Evolutionary conservation across 768 basidiomycete genomes (phyloP), one percentile per base, ranked within the genome.

Genomic region (Boletus reticulatus): DNA sequence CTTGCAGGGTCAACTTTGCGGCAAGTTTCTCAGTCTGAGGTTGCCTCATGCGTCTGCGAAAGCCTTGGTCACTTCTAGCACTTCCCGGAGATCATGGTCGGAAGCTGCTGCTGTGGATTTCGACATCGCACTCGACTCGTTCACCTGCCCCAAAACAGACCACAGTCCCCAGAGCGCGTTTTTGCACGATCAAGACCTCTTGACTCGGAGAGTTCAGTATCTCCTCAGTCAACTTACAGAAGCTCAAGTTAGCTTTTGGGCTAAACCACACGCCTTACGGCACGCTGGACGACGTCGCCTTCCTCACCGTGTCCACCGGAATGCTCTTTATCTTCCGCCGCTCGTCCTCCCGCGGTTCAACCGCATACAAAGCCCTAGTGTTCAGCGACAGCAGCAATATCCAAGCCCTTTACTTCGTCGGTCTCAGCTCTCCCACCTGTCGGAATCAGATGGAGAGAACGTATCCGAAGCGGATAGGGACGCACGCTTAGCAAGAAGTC

Each of bases 401-500:
- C 29, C 52, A 6, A 60, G 42, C 17, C 47, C 61, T 24, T 36
- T 39, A 12, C 57, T 49, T 34, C 62, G 46, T 38, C 63, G 67
- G 72, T 61, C 67, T 43, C 61, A 42, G 34, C 53, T 63, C 24
- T 62, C 63, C 17, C 57, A 69, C 39, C 57, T 77, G 24, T 85
- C 85, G 0, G 88, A 89, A 65, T 88, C 87, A 14, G 87, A 89
- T 10, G 81, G 74, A 16, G 84, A 82, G 56, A 73, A 77, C 27
- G 66, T 88, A 39, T 82, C 85, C 14, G 85, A 88, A 62, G 80
- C 78, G 3, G 84, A 85, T 62, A 80, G 87, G 34, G 89, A 91
- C 74, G 83, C 85, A 50, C 82, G 84, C 42, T 72, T 91, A 52
- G 87, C 85, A 86, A 89, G 72, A 68, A 82, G 81, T 8, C 83